phyloP scores from a whole-genome alignment of 768 basidiomycete genomes.

The Pisolithus marmoratus region DNA sequence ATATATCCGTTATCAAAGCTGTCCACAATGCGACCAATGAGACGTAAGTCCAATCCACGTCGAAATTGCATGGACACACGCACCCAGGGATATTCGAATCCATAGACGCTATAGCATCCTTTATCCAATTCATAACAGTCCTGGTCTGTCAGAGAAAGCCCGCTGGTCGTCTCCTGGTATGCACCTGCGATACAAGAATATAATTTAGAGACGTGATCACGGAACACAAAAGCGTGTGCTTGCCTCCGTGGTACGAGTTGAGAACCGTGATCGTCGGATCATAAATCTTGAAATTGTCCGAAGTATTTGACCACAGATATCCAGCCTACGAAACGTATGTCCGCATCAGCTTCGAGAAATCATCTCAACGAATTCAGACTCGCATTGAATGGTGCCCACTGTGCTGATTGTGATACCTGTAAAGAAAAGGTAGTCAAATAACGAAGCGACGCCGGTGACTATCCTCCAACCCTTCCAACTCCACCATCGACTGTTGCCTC shows the following conservation, averaged over 20 bases:
- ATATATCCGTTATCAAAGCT: slow-evolving; percentile 55
- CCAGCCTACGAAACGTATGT: slow-evolving; percentile 27
- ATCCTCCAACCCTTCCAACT: slow-evolving; percentile 28
- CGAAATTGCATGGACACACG: not conserved
- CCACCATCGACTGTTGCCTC: slow-evolving; percentile 38
- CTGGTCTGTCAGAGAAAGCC: slow-evolving; percentile 33
- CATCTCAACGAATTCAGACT: slow-evolving; percentile 2
- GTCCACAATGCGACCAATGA: not conserved
- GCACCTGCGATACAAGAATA: slow-evolving; percentile 14
- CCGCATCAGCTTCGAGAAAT: not conserved
- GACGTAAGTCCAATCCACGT: not conserved
- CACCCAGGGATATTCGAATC: slow-evolving; percentile 48
- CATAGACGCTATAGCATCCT: slow-evolving; percentile 44
- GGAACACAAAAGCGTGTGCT: slow-evolving; percentile 7
- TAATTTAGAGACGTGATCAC: slow-evolving; percentile 14
- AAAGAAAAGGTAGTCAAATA: slow-evolving; percentile 6
- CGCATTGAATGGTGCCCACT: slow-evolving; percentile 37
- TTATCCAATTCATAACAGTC: slow-evolving; percentile 38
- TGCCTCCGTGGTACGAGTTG: slow-evolving; percentile 42
- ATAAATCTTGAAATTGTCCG: slow-evolving; percentile 30
- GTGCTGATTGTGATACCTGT: slow-evolving; percentile 51
- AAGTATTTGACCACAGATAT: slow-evolving; percentile 37
- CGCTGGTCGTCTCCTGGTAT: slow-evolving; percentile 37
- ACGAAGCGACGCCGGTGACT: not conserved
- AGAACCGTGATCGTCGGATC: slow-evolving; percentile 31